A percentile compares a stretch with the other conserved stretches of the same genome.
phyloP scores from a whole-genome alignment of 257 asterid species.

The Solanum appendiculatum region DNA sequence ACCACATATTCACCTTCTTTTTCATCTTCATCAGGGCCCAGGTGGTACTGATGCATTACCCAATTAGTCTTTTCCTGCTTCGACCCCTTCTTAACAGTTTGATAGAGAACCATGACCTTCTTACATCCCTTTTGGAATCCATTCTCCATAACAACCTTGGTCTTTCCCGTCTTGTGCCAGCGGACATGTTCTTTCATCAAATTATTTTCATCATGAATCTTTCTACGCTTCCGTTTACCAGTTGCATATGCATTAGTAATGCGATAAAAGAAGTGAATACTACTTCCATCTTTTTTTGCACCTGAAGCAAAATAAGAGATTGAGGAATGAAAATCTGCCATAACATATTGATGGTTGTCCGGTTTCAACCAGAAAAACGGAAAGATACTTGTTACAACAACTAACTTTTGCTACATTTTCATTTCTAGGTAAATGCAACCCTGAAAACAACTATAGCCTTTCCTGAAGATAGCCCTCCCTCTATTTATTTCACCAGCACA shows the following conservation, averaged over 20 bases:
- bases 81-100: constrained; percentile 33
- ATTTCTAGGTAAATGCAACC: background rate
- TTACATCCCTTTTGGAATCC: constrained; percentile 65
- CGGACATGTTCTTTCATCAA: constrained; percentile 28
- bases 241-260: constrained; percentile 59
- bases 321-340: background rate
- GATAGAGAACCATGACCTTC: constrained; percentile 86
- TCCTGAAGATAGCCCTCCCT: background rate
- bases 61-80: constrained; percentile 65
- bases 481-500: background rate
- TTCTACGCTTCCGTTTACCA: constrained; percentile 79
- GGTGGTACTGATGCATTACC: constrained; percentile 95
- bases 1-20: constrained; percentile 65
- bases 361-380: background rate
- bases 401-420: background rate
- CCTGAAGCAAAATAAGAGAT: constrained; percentile 32
- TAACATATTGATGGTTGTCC: background rate
- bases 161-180: constrained; percentile 94
- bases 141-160: constrained; percentile 46
- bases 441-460: background rate
- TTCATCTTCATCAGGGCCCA: constrained; percentile 66
- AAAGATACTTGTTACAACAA: background rate
- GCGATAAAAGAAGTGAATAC: constrained; percentile 63
- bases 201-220: constrained; percentile 30
- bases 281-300: constrained; percentile 74